phyloP scores from a whole-genome alignment of 2,329 filamentous ascomycete species.

The Cytospora piceicola region DNA sequence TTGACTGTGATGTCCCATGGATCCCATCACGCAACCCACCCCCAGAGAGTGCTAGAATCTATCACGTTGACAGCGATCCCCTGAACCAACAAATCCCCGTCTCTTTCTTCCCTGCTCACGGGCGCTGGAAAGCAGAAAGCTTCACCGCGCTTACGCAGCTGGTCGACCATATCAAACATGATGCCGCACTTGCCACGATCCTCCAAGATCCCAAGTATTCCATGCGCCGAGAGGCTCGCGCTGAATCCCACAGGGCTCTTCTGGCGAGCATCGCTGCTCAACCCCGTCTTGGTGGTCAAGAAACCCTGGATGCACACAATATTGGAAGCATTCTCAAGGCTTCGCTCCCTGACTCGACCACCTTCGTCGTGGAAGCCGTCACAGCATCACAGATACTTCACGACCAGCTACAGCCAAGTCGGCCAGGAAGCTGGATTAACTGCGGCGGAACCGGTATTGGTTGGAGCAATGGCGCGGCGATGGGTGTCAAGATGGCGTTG shows the following conservation, averaged over 20 bases:
- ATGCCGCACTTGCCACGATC: conserved; percentile 12
- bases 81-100: conserved; percentile 66
- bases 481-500: conserved; percentile 47
- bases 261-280: conserved; percentile 73
- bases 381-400: conserved; percentile 64
- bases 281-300: conserved; percentile 32
- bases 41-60: conserved; percentile 58
- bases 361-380: conserved; percentile 71
- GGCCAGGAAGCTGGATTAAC: conserved; percentile 50
- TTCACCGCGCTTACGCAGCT: conserved; percentile 47
- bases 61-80: conserved; percentile 69
- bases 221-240: not conserved
- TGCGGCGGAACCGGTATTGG: conserved; percentile 49
- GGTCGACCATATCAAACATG: conserved; percentile 31
- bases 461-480: conserved; percentile 48
- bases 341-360: conserved; percentile 36
- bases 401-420: conserved; percentile 65
- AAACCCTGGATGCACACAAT: conserved; percentile 46
- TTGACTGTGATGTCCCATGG: conserved; percentile 74
- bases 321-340: conserved; percentile 4
- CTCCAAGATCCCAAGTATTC: not conserved
- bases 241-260: not conserved
- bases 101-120: conserved; percentile 58
- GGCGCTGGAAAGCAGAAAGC: conserved; percentile 55
- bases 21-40: conserved; percentile 67